Evolutionary conservation across 805 yeast genomes (phyloP).

Genomic region (Teunomyces barrocoloradensis): DNA sequence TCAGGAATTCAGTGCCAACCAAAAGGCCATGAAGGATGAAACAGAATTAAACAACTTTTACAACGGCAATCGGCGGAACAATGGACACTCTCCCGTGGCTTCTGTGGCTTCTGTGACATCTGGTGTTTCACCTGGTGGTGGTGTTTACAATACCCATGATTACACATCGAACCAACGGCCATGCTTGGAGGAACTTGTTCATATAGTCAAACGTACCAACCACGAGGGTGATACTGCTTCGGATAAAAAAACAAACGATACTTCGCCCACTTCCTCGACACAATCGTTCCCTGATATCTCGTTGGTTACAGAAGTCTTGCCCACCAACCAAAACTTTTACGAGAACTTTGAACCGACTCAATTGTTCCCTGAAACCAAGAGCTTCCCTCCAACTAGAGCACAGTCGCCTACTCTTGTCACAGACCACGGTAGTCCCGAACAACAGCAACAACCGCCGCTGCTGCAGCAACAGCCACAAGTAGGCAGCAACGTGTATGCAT

Average conservation of each 20-base stretch:
- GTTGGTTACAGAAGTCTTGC: slow-evolving; percentile 50
- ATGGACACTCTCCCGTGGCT: slow-evolving; percentile 10
- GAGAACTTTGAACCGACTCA: slow-evolving; percentile 59
- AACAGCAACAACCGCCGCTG: not conserved
- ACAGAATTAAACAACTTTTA: slow-evolving; percentile 16
- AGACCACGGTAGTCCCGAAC: slow-evolving; percentile 9
- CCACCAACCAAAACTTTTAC: slow-evolving; percentile 44
- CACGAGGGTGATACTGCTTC: slow-evolving; percentile 1
- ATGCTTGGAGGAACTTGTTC: slow-evolving; percentile 33
- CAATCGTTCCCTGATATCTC: slow-evolving; percentile 52
- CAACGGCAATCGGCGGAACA: slow-evolving; percentile 5
- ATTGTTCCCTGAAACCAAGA: slow-evolving; percentile 46
- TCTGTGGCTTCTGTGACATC: slow-evolving; percentile 9
- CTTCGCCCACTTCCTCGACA: slow-evolving; percentile 35
- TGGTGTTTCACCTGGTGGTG: slow-evolving; percentile 29
- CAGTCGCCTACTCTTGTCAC: slow-evolving; percentile 28
- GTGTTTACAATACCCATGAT: slow-evolving; percentile 13
- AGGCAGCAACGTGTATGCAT: slow-evolving; percentile 34
- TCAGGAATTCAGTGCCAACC: slow-evolving; percentile 30
- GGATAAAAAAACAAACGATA: slow-evolving; percentile 16
- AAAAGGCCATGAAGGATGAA: slow-evolving; percentile 21
- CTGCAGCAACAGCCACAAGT: not conserved
- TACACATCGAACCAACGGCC: slow-evolving; percentile 14
- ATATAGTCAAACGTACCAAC: slow-evolving; percentile 25
- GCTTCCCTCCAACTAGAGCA: slow-evolving; percentile 36